Evolutionary conservation across 2,329 filamentous ascomycete species (phyloP), one percentile per base, ranked within the genome.

Genomic region (Parastagonospora nodorum): DNA sequence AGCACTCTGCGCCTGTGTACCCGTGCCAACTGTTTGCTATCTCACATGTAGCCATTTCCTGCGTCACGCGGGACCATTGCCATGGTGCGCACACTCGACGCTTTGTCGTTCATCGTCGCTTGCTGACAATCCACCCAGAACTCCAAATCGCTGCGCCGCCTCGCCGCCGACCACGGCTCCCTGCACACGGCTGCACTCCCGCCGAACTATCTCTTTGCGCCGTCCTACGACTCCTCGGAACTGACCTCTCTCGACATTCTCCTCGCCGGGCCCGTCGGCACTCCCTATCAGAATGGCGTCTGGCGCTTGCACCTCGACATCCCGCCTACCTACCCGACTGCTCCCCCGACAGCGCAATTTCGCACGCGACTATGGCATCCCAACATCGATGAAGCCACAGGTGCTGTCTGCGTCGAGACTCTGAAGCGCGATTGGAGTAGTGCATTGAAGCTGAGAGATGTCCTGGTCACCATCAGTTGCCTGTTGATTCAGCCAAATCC

Each of bases 401-500:
- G 84, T 5, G 80, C 80, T 1, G 83, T 87, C 2, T 87, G 84
- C 53, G 82, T 87, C 2, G 84, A 87, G 71, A 87, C 84, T 2
- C 64, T 87, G 38, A 87, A 87, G 72, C 76, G 82, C 40, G 84
- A 86, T 60, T 87, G 84, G 84, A 79, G 82, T 50, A 73, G 77
- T 11, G 80, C 75, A 27, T 68, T 87, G 55, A 86, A 82, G 24
- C 64, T 87, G 42, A 74, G 81, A 40, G 83, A 87, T 72, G 82
- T 87, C 2, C 69, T 87, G 14, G 70, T 80, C 16, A 75, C 84
- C 0, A 86, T 87, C 49, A 82, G 78, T 2, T 87, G 84, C 69
- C 73, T 87, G 19, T 72, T 87, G 27, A 85, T 87, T 46, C 80
- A 85, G 46, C 84, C 84, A 1, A 87, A 87, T 60, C 83, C 84